phyloP scores from a whole-genome alignment of 148 eudicot species.

The Camellia japonica region DNA sequence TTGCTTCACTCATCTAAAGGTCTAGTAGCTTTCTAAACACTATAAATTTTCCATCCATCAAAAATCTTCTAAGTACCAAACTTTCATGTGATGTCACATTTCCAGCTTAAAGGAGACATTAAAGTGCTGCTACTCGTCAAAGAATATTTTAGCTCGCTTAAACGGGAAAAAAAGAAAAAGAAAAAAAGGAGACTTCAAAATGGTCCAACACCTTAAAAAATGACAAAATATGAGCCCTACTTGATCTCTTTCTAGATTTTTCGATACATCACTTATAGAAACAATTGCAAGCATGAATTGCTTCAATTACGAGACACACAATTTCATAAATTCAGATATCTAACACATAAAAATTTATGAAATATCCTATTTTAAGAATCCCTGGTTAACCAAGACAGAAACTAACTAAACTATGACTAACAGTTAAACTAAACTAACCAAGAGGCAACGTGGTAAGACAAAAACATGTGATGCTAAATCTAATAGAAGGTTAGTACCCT shows the following conservation, averaged over 20 bases:
- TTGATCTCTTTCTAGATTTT: conserved; percentile 4
- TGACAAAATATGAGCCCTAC: background rate
- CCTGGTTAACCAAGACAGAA: background rate
- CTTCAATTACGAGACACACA: background rate
- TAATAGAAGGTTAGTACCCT: conserved; percentile 37
- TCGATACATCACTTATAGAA: conserved; percentile 3
- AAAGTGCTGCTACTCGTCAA: background rate
- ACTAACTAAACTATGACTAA: background rate
- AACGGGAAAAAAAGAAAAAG: too few species aligned
- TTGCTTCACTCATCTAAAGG: background rate
- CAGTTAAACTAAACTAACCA: background rate
- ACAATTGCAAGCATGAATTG: background rate
- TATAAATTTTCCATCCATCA: conserved; percentile 6
- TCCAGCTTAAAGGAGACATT: conserved; percentile 1
- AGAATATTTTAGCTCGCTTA: too few species aligned
- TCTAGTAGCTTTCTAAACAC: background rate
- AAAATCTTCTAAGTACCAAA: background rate
- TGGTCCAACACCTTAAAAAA: background rate
- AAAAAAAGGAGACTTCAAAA: background rate
- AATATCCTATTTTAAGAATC: background rate
- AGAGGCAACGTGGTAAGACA: background rate
- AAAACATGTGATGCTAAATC: background rate
- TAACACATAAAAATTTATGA: background rate
- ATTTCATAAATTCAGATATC: background rate
- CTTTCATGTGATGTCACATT: background rate